Evolutionary conservation across 257 asterid genomes (phyloP).

Genomic region (Penstemon davidsonii): DNA sequence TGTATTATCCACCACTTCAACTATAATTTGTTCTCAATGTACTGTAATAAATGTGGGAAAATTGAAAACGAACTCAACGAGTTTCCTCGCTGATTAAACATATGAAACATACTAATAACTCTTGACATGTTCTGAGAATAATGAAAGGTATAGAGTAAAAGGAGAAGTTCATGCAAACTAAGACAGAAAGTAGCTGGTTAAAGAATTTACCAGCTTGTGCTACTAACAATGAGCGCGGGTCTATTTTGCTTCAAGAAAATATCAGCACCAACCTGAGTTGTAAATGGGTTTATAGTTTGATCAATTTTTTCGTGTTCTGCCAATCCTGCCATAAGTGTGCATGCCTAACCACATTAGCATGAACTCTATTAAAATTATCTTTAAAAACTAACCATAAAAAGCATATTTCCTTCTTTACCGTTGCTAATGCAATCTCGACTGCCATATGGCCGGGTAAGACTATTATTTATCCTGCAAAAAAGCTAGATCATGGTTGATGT

Average conservation of each 20-base stretch:
- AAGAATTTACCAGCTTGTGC: conserved; percentile 85
- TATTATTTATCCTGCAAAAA: conserved; percentile 73
- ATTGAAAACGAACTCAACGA: conserved; percentile 19
- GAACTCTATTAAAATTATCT: conserved; percentile 21
- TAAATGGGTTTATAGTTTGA: conserved; percentile 59
- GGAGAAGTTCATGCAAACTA: conserved; percentile 15
- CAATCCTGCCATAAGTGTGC: conserved; percentile 40
- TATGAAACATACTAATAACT: conserved; percentile 3
- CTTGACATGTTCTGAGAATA: neutral
- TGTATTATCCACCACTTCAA: conserved; percentile 26
- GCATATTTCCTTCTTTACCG: conserved; percentile 47
- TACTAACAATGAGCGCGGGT: conserved; percentile 92
- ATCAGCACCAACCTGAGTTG: conserved; percentile 56
- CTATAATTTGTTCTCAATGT: neutral
- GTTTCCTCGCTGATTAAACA: conserved; percentile 2
- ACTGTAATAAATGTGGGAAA: conserved; percentile 3
- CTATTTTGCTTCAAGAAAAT: conserved; percentile 65
- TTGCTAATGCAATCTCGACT: conserved; percentile 70
- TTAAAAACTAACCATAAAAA: conserved; percentile 22
- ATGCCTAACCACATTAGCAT: conserved; percentile 17
- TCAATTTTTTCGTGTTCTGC: conserved; percentile 35
- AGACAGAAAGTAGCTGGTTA: conserved; percentile 14
- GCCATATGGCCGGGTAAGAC: conserved; percentile 58
- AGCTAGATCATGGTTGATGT: conserved; percentile 51
- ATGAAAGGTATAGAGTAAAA: conserved; percentile 9